Base-by-base conservation (phyloP, 2,329 filamentous ascomycete genomes). In the Cladorrhinum sp. region DNA sequence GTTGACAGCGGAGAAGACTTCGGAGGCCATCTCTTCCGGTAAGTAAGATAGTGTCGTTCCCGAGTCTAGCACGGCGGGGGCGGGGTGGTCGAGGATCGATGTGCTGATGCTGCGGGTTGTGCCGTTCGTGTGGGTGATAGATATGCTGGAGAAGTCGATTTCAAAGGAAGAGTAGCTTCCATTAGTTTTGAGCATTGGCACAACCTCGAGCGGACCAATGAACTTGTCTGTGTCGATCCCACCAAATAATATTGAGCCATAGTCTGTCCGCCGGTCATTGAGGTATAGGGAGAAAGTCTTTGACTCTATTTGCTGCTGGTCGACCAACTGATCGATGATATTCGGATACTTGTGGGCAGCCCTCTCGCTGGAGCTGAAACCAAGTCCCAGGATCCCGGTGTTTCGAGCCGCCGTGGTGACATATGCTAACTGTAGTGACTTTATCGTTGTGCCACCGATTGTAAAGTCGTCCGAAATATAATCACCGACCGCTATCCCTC, bases 271-370 rank as follows among this genome's bases (percentile, higher is more conserved):
- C 32, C 77, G 69, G 69, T 81, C 77, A 65, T 81, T 78, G 59
- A 85, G 77, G 77, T 87, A 91, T 24, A 92, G 74, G 63, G 87
- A 90, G 75, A 89, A 92, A 3, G 86, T 85, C 66, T 84, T 83
- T 25, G 79, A 79, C 57, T 80, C 78, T 69, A 91, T 90, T 55
- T 83, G 70, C 48, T 82, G 83, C 67, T 90, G 81, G 24, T 81
- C 71, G 22, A 85, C 79, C 71, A 95, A 79, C 65, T 85, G 79
- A 71, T 86, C 81, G 18, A 91, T 79, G 29, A 93, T 77, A 69
- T 90, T 84, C 13, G 78, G 76, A 68, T 85, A 84, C 0, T 73
- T 70, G 4, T 62, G 68, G 1, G 49, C 32, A 12, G 83, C 71
- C 22, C 79, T 77, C 60, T 81, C 80, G 64, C 79, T 83, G 25